Percentiles rank a stretch among this genome's conserved stretches.
Conservation (phyloP, 108 stramenopile species). For the Pseudonitzschia pungens region DNA sequence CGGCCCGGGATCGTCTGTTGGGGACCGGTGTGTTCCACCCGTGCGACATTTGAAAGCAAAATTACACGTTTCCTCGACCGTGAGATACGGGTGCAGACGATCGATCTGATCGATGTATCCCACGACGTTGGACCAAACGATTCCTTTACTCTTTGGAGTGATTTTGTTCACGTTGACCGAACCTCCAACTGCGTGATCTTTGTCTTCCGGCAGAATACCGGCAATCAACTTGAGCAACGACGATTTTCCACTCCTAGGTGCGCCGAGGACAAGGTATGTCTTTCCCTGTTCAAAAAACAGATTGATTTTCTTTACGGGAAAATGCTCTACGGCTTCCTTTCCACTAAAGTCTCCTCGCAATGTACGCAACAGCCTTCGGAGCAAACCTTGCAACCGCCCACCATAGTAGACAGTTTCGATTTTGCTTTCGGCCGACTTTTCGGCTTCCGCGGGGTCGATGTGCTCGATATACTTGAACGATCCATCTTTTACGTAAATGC, state of each 20-base stretch:
- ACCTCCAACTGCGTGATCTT: conserved; percentile 32
- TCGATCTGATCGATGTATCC: conserved; percentile 69
- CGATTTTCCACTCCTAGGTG: conserved; percentile 75
- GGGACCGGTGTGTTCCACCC: conserved; percentile 38
- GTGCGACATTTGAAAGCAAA: conserved; percentile 75
- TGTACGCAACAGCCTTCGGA: background rate
- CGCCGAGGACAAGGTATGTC: conserved; percentile 78
- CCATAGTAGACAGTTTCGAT: conserved; percentile 19
- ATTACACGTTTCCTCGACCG: conserved; percentile 73
- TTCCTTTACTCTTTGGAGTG: conserved; percentile 20
- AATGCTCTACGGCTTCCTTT: conserved; percentile 10
- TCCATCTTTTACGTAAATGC: conserved; percentile 8
- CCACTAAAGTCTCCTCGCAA: background rate
- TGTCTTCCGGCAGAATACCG: conserved; percentile 17
- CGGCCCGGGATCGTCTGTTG: background rate
- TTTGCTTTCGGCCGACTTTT: background rate
- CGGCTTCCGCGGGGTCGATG: background rate
- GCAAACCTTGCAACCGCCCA: background rate
- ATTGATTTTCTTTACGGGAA: conserved; percentile 54
- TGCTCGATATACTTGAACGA: conserved; percentile 16
- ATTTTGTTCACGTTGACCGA: conserved; percentile 41
- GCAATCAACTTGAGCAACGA: conserved; percentile 54
- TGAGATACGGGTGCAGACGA: conserved; percentile 67
- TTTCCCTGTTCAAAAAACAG: conserved; percentile 65
- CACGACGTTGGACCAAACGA: conserved; percentile 47